Percentiles rank a stretch among this genome's conserved stretches.
phyloP scores from a whole-genome alignment of 352 stramenopile genomes.

The Phytophthora palmivora region DNA sequence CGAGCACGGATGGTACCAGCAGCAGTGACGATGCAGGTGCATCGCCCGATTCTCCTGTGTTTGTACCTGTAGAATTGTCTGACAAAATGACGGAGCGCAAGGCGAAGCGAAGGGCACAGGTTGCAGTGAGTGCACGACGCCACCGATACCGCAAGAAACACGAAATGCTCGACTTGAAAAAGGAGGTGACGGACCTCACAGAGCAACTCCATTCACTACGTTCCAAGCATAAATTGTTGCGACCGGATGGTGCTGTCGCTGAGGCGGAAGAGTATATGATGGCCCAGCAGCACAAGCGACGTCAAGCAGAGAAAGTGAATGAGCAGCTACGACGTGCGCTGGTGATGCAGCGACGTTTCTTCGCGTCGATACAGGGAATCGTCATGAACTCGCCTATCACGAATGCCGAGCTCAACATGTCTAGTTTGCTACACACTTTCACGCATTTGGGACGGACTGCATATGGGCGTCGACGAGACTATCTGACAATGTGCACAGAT shows the following conservation, averaged over 20 bases:
- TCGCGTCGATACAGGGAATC: slow-evolving; percentile 44
- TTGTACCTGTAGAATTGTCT: not conserved
- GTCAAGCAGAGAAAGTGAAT: slow-evolving; percentile 46
- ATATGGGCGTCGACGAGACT: slow-evolving; percentile 52
- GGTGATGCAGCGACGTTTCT: slow-evolving; percentile 56
- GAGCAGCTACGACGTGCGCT: slow-evolving; percentile 57
- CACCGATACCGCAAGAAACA: slow-evolving; percentile 49
- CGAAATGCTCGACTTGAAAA: slow-evolving; percentile 49
- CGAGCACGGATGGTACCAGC: slow-evolving; percentile 15
- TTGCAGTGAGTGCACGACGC: slow-evolving; percentile 30
- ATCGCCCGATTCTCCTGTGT: slow-evolving; percentile 10
- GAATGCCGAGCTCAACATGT: slow-evolving; percentile 56
- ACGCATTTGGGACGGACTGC: slow-evolving; percentile 49
- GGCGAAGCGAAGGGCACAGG: slow-evolving; percentile 25
- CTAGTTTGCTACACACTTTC: slow-evolving; percentile 61
- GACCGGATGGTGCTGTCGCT: slow-evolving; percentile 26
- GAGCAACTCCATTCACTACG: slow-evolving; percentile 41
- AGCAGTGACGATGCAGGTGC: slow-evolving; percentile 21
- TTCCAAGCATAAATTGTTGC: slow-evolving; percentile 39
- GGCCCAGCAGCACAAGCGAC: slow-evolving; percentile 40
- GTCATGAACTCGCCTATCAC: slow-evolving; percentile 35
- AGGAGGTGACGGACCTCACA: slow-evolving; percentile 44
- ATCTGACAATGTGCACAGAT: slow-evolving; percentile 48
- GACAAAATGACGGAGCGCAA: slow-evolving; percentile 19
- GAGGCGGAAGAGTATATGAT: slow-evolving; percentile 45